Percentiles rank a stretch among this genome's conserved stretches.
Conservation (phyloP, 441 rosid genomes). For the Theobroma grandiflorum region DNA sequence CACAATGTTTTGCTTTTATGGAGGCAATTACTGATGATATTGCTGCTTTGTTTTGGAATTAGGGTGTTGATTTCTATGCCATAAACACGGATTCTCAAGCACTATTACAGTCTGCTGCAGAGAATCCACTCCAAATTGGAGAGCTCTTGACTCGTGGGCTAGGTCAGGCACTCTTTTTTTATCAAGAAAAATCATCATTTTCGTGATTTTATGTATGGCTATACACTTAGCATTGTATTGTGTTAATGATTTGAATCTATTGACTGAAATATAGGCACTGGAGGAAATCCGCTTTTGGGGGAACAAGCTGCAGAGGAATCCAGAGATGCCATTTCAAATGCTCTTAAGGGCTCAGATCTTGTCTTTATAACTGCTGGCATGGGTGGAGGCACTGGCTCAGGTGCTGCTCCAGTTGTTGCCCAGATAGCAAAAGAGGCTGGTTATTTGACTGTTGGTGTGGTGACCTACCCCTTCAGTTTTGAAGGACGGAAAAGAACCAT, state of each 20-base stretch:
- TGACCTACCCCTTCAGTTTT: conserved; percentile 97
- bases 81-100: conserved; percentile 97
- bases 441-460: conserved; percentile 96
- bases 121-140: conserved; percentile 92
- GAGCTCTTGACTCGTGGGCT: conserved; percentile 97
- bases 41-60: conserved; percentile 29
- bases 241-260: conserved; percentile 27
- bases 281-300: conserved; percentile 91
- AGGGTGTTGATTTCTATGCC: conserved; percentile 95
- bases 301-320: conserved; percentile 99
- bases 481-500: conserved; percentile 96
- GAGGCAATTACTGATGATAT: conserved; percentile 13
- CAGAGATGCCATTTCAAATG: conserved; percentile 79
- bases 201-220: background rate
- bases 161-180: conserved; percentile 50
- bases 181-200: background rate
- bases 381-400: conserved; percentile 99
- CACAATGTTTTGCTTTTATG: background rate
- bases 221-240: background rate
- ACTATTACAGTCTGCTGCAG: conserved; percentile 82
- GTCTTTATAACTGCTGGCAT: conserved; percentile 97
- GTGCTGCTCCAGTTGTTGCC: conserved; percentile 99
- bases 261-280: conserved; percentile 69
- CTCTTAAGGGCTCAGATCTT: conserved; percentile 98
- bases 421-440: conserved; percentile 94